Evolutionary conservation across 148 eudicot genomes (phyloP).

Genomic region (Mesembryanthemum crystallinum): DNA sequence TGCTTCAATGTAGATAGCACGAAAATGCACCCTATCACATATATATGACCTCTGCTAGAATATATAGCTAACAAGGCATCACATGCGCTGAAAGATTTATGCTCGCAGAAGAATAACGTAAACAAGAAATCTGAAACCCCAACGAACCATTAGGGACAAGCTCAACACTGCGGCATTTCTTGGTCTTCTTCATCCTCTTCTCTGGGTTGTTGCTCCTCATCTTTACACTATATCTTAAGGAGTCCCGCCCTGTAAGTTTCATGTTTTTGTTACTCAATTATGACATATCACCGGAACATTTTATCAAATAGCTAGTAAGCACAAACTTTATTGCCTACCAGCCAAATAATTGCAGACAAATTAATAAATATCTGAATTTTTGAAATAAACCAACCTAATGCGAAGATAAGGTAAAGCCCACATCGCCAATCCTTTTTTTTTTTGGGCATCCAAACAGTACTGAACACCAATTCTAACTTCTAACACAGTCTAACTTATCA

Average conservation of each 20-base stretch:
- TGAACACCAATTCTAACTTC: too few relatives aligned
- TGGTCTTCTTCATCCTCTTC: slow-evolving; percentile 21
- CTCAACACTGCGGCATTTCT: slow-evolving; percentile 7
- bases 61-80: neutral
- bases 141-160: slow-evolving; percentile 16
- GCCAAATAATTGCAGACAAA: neutral
- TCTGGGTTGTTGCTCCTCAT: slow-evolving; percentile 26
- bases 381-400: too few relatives aligned
- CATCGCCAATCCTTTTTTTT: too few relatives aligned
- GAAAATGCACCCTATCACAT: neutral
- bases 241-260: neutral
- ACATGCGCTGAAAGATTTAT: neutral
- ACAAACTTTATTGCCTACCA: neutral
- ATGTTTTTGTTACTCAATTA: neutral
- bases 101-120: neutral
- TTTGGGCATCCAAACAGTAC: too few relatives aligned
- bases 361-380: neutral
- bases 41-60: neutral
- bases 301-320: neutral
- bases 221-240: neutral
- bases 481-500: too few relatives aligned
- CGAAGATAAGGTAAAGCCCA: too few relatives aligned
- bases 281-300: neutral
- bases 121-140: neutral
- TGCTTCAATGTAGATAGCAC: neutral